These are phyloP conservation scores for Chrysoporthe austroafricana DNA, from an alignment of 2,329 filamentous ascomycete species.

Conservation along the genomic window DNA sequence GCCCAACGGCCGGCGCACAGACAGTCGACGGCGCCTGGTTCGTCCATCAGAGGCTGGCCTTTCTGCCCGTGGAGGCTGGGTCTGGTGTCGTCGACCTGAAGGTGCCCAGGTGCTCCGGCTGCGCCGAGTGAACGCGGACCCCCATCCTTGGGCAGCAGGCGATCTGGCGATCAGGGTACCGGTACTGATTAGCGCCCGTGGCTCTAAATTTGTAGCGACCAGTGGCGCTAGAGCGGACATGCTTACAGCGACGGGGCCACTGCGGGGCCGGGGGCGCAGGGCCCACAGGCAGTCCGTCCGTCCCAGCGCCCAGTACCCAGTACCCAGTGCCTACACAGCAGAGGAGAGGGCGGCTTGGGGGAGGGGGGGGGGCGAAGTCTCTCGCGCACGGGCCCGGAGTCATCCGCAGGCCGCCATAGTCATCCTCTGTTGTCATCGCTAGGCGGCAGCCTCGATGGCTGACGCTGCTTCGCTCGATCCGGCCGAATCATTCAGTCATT, in stretches of 20 bases:
- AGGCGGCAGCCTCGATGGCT: conserved; percentile 3
- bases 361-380: neutral
- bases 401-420: neutral
- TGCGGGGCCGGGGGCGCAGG: too few species aligned
- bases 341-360: too few species aligned
- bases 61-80: neutral
- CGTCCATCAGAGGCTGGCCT: neutral
- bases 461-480: conserved; percentile 2
- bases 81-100: neutral
- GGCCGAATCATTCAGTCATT: conserved; percentile 10
- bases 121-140: neutral
- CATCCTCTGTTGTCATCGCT: neutral
- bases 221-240: neutral
- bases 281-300: too few species aligned
- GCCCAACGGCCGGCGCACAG: conserved; percentile 9
- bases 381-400: neutral
- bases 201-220: neutral
- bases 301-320: neutral
- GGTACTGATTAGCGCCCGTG: neutral
- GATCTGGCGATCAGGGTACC: neutral
- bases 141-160: neutral
- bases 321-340: neutral
- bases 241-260: too few species aligned
- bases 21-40: neutral
- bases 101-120: neutral